Conservation (phyloP, 2,329 filamentous ascomycete genomes). For the Fusarium tupiense region DNA sequence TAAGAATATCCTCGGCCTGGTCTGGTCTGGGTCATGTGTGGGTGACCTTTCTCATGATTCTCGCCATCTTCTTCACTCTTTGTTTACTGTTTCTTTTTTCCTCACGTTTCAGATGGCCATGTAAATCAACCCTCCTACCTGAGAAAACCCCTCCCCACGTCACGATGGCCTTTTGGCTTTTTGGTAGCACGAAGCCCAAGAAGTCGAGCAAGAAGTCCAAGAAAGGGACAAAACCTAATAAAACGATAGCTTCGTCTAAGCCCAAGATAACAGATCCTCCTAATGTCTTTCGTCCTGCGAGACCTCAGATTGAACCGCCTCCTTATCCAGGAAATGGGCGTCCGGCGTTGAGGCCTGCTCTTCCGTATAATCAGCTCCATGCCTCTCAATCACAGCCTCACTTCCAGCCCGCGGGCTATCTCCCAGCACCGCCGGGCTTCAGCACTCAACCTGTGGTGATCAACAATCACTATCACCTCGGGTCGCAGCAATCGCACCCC, state of each 20-base stretch:
- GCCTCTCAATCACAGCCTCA: conserved; percentile 38
- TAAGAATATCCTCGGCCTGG: conserved; percentile 31
- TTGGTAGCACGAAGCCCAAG: background rate
- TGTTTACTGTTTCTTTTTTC: background rate
- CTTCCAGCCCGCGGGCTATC: conserved; percentile 37
- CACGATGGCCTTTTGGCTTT: conserved; percentile 3
- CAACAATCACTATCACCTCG: conserved; percentile 63
- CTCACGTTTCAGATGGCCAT: background rate
- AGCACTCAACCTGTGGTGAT: conserved; percentile 56
- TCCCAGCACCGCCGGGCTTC: conserved; percentile 39
- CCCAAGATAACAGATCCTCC: conserved; percentile 16
- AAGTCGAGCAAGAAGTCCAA: conserved; percentile 12
- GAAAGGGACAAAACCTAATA: background rate
- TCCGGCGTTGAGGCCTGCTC: background rate
- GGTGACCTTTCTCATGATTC: conserved; percentile 20
- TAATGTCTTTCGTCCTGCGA: conserved; percentile 5
- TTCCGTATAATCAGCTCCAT: conserved; percentile 34
- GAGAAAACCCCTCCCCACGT: background rate
- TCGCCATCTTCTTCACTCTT: conserved; percentile 10
- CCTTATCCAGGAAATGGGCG: background rate
- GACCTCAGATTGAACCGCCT: background rate
- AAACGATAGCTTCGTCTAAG: background rate
- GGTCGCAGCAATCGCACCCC: conserved; percentile 5
- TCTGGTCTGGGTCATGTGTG: conserved; percentile 15
- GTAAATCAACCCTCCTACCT: background rate